Evolutionary conservation across 1,139 yeast genomes (phyloP).

Genomic region (Wickerhamomyces sp.): DNA sequence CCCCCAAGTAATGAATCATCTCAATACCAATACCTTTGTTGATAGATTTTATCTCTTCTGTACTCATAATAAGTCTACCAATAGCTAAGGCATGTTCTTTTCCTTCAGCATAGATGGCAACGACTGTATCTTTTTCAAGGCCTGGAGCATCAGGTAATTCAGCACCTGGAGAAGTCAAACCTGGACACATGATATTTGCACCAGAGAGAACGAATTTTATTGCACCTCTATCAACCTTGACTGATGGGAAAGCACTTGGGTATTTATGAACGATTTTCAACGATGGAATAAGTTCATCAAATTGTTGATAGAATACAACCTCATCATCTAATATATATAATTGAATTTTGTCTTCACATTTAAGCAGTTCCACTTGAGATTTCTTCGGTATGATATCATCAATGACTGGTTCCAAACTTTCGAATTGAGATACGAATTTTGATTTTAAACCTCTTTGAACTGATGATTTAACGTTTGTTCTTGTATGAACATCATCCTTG

Average conservation of each 20-base stretch:
- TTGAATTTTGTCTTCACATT: slow-evolving; percentile 87
- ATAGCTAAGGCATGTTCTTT: slow-evolving; percentile 88
- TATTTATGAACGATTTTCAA: slow-evolving; percentile 75
- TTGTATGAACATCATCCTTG: slow-evolving; percentile 82
- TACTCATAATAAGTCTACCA: slow-evolving; percentile 82
- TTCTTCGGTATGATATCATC: slow-evolving; percentile 89
- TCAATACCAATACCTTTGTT: slow-evolving; percentile 93
- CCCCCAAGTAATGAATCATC: slow-evolving; percentile 80
- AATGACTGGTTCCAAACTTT: slow-evolving; percentile 64
- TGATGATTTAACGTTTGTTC: slow-evolving; percentile 88
- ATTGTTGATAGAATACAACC: slow-evolving; percentile 76
- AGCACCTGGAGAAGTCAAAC: slow-evolving; percentile 90
- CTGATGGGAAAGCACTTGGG: slow-evolving; percentile 77
- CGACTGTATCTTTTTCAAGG: slow-evolving; percentile 61
- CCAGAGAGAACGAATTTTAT: slow-evolving; percentile 91
- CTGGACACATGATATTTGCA: slow-evolving; percentile 97
- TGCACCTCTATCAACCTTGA: slow-evolving; percentile 94
- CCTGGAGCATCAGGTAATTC: slow-evolving; percentile 66
- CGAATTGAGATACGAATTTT: slow-evolving; percentile 68
- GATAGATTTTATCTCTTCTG: slow-evolving; percentile 77
- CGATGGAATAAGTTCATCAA: slow-evolving; percentile 78
- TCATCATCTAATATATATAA: slow-evolving; percentile 71
- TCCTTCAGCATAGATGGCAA: slow-evolving; percentile 87
- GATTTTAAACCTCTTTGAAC: slow-evolving; percentile 80
- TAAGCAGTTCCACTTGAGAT: slow-evolving; percentile 74